A percentile compares a stretch with the other conserved stretches of the same genome.
Conservation (phyloP, 139 green algal species). For the Axilococcus clingmanii region DNA sequence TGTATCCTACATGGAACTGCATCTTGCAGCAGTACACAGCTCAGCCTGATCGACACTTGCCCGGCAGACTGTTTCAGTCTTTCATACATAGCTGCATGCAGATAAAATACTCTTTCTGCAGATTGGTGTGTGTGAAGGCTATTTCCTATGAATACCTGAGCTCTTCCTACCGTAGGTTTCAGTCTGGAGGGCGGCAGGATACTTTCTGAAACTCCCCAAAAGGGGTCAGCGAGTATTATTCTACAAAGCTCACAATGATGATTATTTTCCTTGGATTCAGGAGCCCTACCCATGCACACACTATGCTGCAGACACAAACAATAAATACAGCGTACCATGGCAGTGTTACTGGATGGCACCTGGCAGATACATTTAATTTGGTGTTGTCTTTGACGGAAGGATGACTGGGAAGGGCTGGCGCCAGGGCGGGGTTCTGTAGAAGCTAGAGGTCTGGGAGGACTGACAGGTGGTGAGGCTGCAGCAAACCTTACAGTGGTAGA, state of each 20-base stretch:
- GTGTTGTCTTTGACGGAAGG: too few species aligned
- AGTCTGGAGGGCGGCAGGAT: slow-evolving; percentile 34
- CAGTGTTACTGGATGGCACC: too few species aligned
- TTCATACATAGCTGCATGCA: slow-evolving; percentile 14
- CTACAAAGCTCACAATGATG: slow-evolving; percentile 50
- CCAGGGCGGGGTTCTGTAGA: too few species aligned
- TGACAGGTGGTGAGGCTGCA: too few species aligned
- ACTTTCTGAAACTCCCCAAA: slow-evolving; percentile 41
- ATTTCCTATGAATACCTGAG: slow-evolving; percentile 4
- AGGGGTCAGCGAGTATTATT: slow-evolving; percentile 49
- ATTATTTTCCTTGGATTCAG: slow-evolving; percentile 4
- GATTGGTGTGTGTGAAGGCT: slow-evolving; percentile 18
- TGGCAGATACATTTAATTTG: too few species aligned
- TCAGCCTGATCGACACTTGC: slow-evolving; percentile 12
- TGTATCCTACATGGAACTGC: slow-evolving; percentile 50
- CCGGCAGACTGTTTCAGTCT: neutral
- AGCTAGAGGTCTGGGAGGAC: too few species aligned
- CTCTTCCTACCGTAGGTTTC: slow-evolving; percentile 1
- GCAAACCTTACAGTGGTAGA: too few species aligned
- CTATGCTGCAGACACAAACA: too few species aligned
- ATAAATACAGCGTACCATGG: too few species aligned
- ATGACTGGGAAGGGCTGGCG: too few species aligned
- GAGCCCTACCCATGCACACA: neutral
- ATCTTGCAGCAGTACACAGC: slow-evolving; percentile 40
- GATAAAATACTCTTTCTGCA: slow-evolving; percentile 14